These are phyloP conservation scores for Chiua virens DNA, from an alignment of 768 basidiomycete genomes.

Conservation along the genomic window DNA sequence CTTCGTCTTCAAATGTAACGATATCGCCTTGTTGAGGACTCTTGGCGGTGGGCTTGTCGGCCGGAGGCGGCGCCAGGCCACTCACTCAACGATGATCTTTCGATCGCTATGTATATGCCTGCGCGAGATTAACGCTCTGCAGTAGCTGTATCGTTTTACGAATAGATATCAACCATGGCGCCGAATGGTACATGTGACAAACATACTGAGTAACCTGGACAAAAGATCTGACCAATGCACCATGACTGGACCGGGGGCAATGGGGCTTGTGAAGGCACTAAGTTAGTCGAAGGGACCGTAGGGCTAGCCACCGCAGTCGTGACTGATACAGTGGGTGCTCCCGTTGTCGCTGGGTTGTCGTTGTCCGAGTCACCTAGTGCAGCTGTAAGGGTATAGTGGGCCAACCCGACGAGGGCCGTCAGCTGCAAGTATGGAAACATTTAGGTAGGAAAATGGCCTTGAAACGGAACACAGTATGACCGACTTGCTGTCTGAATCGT, in stretches of 20 bases:
- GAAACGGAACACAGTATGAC: no score
- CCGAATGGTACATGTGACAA: no score
- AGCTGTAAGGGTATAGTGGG: constrained; percentile 7
- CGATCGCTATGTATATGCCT: constrained; percentile 72
- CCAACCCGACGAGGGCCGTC: constrained; percentile 14
- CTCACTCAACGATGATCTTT: constrained; percentile 92
- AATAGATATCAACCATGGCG: background rate
- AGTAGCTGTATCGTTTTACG: constrained; percentile 49
- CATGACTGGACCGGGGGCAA: constrained; percentile 71
- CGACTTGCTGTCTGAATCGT: no score
- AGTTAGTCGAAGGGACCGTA: constrained; percentile 48
- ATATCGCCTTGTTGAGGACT: constrained; percentile 45
- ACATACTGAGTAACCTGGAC: constrained; percentile 64
- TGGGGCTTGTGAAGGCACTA: constrained; percentile 64
- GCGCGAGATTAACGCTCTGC: constrained; percentile 82
- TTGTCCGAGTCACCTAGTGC: constrained; percentile 9
- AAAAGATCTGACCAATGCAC: constrained; percentile 80
- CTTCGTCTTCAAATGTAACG: constrained; percentile 64
- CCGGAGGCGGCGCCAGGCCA: no score
- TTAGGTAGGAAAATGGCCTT: constrained; percentile 8
- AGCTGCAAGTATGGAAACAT: constrained; percentile 32
- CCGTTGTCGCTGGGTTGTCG: constrained; percentile 15
- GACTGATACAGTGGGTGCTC: constrained; percentile 40
- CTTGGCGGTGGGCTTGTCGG: constrained; percentile 67
- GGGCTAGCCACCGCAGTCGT: constrained; percentile 67